A percentile compares a stretch with the other conserved stretches of the same genome.
These are phyloP conservation scores for Corchorus olitorius DNA, from an alignment of 345 rosid genomes.

Conservation along the genomic window DNA sequence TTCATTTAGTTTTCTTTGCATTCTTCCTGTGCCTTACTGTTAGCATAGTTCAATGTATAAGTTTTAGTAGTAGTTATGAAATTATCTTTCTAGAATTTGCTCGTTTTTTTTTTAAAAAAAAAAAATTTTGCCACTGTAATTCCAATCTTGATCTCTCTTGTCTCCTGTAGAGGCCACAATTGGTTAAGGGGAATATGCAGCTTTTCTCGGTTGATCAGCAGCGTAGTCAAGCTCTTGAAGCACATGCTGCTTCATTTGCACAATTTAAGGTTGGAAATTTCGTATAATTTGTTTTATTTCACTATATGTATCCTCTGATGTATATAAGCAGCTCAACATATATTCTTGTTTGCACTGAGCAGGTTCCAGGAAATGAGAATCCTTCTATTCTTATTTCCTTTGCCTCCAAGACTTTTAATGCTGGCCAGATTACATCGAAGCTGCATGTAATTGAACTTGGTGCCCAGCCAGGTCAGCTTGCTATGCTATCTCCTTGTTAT, in stretches of 20 bases:
- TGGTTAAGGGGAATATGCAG: constrained; percentile 96
- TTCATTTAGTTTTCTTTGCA: background rate
- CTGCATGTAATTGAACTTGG: constrained; percentile 97
- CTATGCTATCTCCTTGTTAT: constrained; percentile 9
- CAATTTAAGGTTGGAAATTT: constrained; percentile 63
- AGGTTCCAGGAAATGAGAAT: constrained; percentile 99
- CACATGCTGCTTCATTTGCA: constrained; percentile 99
- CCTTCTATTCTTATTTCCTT: constrained; percentile 89
- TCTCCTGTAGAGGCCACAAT: constrained; percentile 64
- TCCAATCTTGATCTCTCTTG: constrained; percentile 19
- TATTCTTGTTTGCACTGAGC: constrained; percentile 16
- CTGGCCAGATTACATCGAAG: constrained; percentile 92
- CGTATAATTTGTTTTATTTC: background rate
- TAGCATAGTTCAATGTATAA: background rate
- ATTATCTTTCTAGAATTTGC: background rate
- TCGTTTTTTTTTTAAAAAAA: too few species aligned
- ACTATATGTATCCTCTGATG: background rate
- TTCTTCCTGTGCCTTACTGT: background rate
- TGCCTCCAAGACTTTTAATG: constrained; percentile 84
- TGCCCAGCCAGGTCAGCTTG: constrained; percentile 79
- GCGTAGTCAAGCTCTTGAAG: constrained; percentile 99
- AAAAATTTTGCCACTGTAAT: background rate
- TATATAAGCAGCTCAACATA: background rate
- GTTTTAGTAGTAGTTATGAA: background rate
- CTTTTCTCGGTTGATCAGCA: constrained; percentile 95